Conservation (phyloP, 2,329 filamentous ascomycete genomes). For the Truncatella angustata region DNA sequence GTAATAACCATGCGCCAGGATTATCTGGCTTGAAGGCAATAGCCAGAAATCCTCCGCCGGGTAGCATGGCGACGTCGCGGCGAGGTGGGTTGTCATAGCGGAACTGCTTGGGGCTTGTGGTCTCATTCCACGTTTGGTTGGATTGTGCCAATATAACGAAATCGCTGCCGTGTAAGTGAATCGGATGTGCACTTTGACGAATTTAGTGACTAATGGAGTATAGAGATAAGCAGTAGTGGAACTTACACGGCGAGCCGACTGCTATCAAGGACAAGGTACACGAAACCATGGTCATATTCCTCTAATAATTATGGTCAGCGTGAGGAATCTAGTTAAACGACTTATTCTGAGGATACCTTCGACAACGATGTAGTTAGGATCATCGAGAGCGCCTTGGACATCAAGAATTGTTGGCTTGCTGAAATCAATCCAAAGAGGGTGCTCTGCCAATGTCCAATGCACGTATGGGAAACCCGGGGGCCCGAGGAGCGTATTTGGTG, state of each 20-base stretch:
- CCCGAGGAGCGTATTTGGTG: slow-evolving; percentile 21
- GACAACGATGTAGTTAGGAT: slow-evolving; percentile 18
- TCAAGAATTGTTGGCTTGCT: slow-evolving; percentile 19
- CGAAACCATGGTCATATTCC: slow-evolving; percentile 15
- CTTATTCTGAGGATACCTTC: slow-evolving; percentile 7
- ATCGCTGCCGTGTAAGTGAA: slow-evolving; percentile 51
- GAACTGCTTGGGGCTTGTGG: background rate
- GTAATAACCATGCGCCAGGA: slow-evolving; percentile 22
- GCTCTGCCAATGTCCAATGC: slow-evolving; percentile 16
- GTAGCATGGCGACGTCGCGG: slow-evolving; percentile 6
- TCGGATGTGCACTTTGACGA: slow-evolving; percentile 34
- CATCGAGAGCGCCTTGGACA: slow-evolving; percentile 12
- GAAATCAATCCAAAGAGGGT: slow-evolving; percentile 21
- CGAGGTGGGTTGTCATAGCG: slow-evolving; percentile 1
- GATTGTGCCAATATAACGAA: slow-evolving; percentile 38
- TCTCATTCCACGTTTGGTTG: background rate
- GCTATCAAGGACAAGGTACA: slow-evolving; percentile 19
- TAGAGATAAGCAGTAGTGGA: slow-evolving; percentile 14
- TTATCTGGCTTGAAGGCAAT: slow-evolving; percentile 6
- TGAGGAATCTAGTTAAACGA: background rate
- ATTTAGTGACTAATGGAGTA: background rate
- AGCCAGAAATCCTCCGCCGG: background rate
- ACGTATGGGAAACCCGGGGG: slow-evolving; percentile 26
- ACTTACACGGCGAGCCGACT: slow-evolving; percentile 13
- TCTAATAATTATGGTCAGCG: slow-evolving; percentile 7